Percentiles rank a stretch among this genome's conserved stretches.
Conservation (phyloP, 805 yeast species). For the Jamesozyma rosinii region DNA sequence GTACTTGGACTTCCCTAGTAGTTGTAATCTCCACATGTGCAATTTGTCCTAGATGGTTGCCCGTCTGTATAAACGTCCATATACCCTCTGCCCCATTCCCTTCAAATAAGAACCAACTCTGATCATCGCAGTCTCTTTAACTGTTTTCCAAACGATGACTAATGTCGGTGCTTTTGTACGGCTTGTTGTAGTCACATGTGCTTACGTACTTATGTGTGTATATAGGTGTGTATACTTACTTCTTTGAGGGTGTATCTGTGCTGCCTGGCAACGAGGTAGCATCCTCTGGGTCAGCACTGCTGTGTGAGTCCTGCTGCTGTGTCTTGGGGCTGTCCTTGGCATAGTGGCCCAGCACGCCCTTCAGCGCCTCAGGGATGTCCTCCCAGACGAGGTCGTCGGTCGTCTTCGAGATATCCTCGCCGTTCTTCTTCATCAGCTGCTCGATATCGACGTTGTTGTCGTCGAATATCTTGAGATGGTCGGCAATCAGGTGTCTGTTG, state of each 20-base stretch:
- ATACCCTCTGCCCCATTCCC: too few species aligned
- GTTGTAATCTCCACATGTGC: slow-evolving; percentile 20
- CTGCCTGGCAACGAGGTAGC: slow-evolving; percentile 3
- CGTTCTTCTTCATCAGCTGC: slow-evolving; percentile 66
- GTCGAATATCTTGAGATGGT: slow-evolving; percentile 73
- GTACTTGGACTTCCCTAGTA: slow-evolving; percentile 26
- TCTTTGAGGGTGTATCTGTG: slow-evolving; percentile 4
- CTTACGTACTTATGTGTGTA: too few species aligned
- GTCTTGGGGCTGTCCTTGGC: slow-evolving; percentile 58
- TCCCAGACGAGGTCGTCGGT: slow-evolving; percentile 55
- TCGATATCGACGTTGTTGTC: slow-evolving; percentile 67
- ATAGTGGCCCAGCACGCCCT: slow-evolving; percentile 45
- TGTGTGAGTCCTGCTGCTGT: slow-evolving; percentile 21
- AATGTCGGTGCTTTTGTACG: too few species aligned
- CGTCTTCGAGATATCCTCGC: slow-evolving; percentile 59
- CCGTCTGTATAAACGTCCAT: too few species aligned
- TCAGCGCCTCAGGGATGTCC: slow-evolving; percentile 28
- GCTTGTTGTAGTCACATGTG: too few species aligned
- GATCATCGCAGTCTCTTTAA: too few species aligned
- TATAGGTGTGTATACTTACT: too few species aligned
- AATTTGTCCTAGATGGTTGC: too few species aligned
- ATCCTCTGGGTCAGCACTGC: slow-evolving; percentile 15
- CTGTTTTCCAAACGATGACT: too few species aligned
- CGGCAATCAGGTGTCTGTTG: slow-evolving; percentile 84
- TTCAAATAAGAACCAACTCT: too few species aligned